Base-by-base conservation (phyloP, 306 rosid species). In the Ziziphus jujuba region DNA sequence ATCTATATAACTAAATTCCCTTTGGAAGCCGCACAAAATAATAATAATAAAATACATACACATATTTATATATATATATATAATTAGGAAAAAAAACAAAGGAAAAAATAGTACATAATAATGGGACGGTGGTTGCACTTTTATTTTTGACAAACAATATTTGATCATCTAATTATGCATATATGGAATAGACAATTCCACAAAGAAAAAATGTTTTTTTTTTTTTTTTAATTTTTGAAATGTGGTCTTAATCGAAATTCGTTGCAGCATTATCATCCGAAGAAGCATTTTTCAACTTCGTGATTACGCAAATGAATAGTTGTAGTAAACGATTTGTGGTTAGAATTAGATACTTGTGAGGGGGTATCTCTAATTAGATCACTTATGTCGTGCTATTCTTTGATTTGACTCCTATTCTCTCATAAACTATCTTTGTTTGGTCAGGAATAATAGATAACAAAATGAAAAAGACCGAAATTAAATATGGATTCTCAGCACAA, bases 261-360 rank as follows among this genome's bases (percentile, higher is more conserved):
- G 55, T 61, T 45, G 33, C 9, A 59, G 6, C 55, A 50, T n/a
- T 59, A 17, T 76, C 7, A 62, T n/a, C 57, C 69, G 65, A 15
- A 2, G 21, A 59, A 45, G 21, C 34, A 73, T 35, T 74, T 60
- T 69, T 67, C 78, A 67, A 78, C 66, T 44, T 19, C 43, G 23
- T 28, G 56, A 72, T 20, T 22, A 54, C 31, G 60, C 52, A 48
- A 52, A 36, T 56, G 56, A 67, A 58, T 16, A 55, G 25, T 7
- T 38, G 35, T 52, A 16, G 16, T 74, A 71, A 74, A 59, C 71
- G 48, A 73, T 67, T 53, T 67, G 22, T 50, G 22, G 53, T n/a
- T 20, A 16, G 22, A 74, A 70, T 73, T 44, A 55, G 23, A 72
- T 33, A 70, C 61, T 65, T 64, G 53, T 63, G 24, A 14, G 13